Percentiles rank a stretch among this genome's conserved stretches.
Evolutionary conservation across 2,329 filamentous ascomycete genomes (phyloP).

Genomic region (Paecilomyces variotii): DNA sequence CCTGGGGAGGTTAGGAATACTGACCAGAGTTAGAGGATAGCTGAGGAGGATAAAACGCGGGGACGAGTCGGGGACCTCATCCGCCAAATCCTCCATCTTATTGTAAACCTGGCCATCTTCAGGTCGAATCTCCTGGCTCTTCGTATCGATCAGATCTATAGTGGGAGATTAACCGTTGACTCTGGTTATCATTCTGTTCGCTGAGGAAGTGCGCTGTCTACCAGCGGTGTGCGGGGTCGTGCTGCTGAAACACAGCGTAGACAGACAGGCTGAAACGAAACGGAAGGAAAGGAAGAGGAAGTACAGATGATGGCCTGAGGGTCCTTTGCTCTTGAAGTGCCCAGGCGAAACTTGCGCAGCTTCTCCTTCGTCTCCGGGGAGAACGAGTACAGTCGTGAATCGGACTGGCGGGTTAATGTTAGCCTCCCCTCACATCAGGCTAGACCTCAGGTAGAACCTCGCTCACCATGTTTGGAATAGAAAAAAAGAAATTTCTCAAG

Average conservation of each 20-base stretch:
- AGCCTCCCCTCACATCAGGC: neutral
- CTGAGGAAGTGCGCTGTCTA: neutral
- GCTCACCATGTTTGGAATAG: slow-evolving; percentile 2
- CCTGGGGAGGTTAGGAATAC: slow-evolving; percentile 15
- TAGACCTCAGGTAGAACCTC: neutral
- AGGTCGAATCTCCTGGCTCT: slow-evolving; percentile 80
- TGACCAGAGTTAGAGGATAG: slow-evolving; percentile 79
- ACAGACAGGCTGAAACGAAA: neutral
- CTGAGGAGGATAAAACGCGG: slow-evolving; percentile 85
- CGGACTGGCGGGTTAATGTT: slow-evolving; percentile 49
- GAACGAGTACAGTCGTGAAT: slow-evolving; percentile 87
- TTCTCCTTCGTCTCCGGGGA: slow-evolving; percentile 81
- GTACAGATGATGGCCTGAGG: slow-evolving; percentile 93
- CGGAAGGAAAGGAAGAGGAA: slow-evolving; percentile 25
- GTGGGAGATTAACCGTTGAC: slow-evolving; percentile 15
- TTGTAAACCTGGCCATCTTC: slow-evolving; percentile 75
- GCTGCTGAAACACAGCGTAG: neutral
- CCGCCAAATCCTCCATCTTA: slow-evolving; percentile 69
- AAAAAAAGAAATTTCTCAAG: neutral
- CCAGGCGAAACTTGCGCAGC: slow-evolving; percentile 87
- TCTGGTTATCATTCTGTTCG: neutral
- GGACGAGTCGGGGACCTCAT: slow-evolving; percentile 86
- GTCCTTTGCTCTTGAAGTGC: slow-evolving; percentile 76
- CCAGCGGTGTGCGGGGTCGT: neutral
- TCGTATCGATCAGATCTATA: slow-evolving; percentile 81